Conservation (phyloP, 768 basidiomycete species). For the Amanita thiersii region DNA sequence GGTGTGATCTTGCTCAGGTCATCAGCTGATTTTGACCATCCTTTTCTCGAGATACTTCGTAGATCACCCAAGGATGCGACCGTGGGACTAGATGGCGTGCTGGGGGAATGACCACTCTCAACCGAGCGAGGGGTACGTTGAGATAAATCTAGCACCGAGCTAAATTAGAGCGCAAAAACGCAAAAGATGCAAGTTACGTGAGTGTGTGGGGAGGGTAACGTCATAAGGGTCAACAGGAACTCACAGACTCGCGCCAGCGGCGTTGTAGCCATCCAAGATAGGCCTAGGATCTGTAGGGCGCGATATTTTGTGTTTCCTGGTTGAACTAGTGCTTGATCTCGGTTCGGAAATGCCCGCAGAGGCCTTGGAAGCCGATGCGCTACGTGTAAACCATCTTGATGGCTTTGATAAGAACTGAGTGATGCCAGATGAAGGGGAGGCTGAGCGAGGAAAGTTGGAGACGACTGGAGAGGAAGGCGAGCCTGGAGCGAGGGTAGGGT, state of each 20-base stretch:
- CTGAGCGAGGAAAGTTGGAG: constrained; percentile 41
- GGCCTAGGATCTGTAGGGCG: constrained; percentile 79
- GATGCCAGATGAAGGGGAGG: constrained; percentile 58
- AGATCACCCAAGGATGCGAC: constrained; percentile 49
- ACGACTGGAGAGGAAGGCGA: not conserved
- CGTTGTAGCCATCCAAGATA: constrained; percentile 48
- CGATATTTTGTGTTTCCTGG: constrained; percentile 72
- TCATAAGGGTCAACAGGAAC: constrained; percentile 15
- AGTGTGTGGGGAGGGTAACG: constrained; percentile 2
- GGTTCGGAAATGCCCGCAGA: constrained; percentile 33
- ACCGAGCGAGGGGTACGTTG: constrained; percentile 35
- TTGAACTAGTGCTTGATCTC: constrained; percentile 33
- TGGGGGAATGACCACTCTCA: constrained; percentile 26
- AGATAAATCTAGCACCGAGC: constrained; percentile 63
- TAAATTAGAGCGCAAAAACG: constrained; percentile 16
- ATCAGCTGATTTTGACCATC: constrained; percentile 77
- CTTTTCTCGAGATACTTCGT: constrained; percentile 57
- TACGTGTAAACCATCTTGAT: constrained; percentile 65
- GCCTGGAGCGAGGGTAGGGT: not conserved
- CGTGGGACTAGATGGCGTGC: constrained; percentile 30
- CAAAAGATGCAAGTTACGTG: not conserved
- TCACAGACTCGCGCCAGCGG: constrained; percentile 44
- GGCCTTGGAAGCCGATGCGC: constrained; percentile 44
- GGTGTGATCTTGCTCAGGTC: constrained; percentile 55
- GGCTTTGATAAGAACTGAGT: constrained; percentile 60